Conservation (phyloP, 805 yeast species). For the Kodamaea lidongshanica region DNA sequence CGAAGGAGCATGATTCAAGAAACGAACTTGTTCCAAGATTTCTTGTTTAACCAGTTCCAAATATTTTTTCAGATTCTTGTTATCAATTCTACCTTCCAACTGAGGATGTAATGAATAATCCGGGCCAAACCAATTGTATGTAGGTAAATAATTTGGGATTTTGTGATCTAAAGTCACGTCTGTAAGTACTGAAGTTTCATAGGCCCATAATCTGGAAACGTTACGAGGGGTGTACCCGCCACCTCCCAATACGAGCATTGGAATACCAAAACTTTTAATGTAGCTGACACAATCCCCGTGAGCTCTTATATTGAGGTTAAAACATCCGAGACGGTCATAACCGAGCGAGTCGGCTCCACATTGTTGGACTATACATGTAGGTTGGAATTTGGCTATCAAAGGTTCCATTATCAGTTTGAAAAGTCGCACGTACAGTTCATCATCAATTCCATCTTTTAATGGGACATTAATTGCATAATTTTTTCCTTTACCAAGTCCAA, state of each 20-base stretch:
- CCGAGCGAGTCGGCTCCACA: slow-evolving; percentile 97
- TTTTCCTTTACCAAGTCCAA: slow-evolving; percentile 84
- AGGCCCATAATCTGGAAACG: slow-evolving; percentile 92
- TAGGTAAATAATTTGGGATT: slow-evolving; percentile 65
- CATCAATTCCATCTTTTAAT: slow-evolving; percentile 90
- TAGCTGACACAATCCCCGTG: slow-evolving; percentile 94
- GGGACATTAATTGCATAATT: slow-evolving; percentile 89
- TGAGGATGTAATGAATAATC: slow-evolving; percentile 84
- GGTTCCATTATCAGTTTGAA: slow-evolving; percentile 86
- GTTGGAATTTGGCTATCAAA: slow-evolving; percentile 85
- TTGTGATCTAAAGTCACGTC: slow-evolving; percentile 45
- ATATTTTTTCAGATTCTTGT: slow-evolving; percentile 76
- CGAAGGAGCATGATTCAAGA: slow-evolving; percentile 85
- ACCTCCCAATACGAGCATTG: slow-evolving; percentile 89
- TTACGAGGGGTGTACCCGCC: slow-evolving; percentile 98
- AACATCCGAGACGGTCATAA: slow-evolving; percentile 89
- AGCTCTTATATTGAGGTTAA: slow-evolving; percentile 84
- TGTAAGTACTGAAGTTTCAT: slow-evolving; percentile 78
- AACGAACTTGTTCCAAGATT: slow-evolving; percentile 74
- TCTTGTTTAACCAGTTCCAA: slow-evolving; percentile 73
- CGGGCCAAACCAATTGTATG: slow-evolving; percentile 80
- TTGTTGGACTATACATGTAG: slow-evolving; percentile 90
- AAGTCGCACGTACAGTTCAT: slow-evolving; percentile 68
- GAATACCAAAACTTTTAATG: slow-evolving; percentile 82
- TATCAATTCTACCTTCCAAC: slow-evolving; percentile 54